Evolutionary conservation across 179 eudicot genomes (phyloP).

Genomic region (Patellifolia procumbens): DNA sequence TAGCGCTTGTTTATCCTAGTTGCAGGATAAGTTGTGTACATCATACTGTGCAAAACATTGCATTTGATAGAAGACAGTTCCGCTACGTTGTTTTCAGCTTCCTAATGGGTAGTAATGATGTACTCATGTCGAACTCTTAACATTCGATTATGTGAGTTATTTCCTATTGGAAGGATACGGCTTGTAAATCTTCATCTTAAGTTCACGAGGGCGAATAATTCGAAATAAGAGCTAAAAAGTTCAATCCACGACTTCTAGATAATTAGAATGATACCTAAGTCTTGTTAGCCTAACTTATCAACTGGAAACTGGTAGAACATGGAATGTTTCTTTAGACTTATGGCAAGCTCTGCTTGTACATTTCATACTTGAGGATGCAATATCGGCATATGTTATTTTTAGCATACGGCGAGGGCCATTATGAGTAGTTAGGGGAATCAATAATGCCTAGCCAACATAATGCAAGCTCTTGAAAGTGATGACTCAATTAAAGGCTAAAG

Average conservation of each 20-base stretch:
- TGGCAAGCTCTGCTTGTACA: neutral
- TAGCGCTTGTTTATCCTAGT: neutral
- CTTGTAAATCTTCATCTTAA: no score
- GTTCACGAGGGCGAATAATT: no score
- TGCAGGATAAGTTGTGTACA: neutral
- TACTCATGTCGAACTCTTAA: no score
- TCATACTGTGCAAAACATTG: neutral
- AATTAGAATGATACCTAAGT: neutral
- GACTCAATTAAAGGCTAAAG: conserved; percentile 7
- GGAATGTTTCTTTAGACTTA: neutral
- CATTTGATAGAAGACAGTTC: no score
- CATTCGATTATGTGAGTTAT: no score
- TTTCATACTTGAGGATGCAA: neutral
- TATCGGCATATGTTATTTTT: neutral
- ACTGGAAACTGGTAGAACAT: neutral
- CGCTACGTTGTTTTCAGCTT: no score
- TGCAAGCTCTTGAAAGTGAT: conserved; percentile 9
- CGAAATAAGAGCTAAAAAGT: no score
- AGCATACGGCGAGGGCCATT: neutral
- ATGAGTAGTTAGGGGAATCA: neutral
- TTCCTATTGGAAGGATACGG: no score
- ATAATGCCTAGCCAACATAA: neutral
- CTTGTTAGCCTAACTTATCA: neutral
- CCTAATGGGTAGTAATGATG: no score
- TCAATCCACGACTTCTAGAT: neutral